Percentiles rank a stretch among this genome's conserved stretches.
Evolutionary conservation across 179 eudicot genomes (phyloP).

Genomic region (Vitellaria paradoxa): DNA sequence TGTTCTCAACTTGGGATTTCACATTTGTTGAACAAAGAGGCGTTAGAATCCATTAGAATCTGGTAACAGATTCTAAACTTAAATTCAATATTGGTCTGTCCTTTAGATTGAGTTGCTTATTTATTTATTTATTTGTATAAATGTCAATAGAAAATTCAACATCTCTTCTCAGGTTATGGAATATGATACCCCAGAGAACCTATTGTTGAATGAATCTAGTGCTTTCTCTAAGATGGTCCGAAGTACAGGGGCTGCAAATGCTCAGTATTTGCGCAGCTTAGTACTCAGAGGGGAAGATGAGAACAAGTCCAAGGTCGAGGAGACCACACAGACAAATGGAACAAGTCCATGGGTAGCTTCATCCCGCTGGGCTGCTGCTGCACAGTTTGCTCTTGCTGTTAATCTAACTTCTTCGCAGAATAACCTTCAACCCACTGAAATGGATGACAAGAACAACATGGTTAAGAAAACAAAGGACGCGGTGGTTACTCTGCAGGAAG

Average conservation of each 20-base stretch:
- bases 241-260: conserved; percentile 88
- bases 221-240: conserved; percentile 60
- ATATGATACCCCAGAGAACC: conserved; percentile 27
- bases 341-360: conserved; percentile 52
- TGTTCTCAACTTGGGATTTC: no score
- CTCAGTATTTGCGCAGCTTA: conserved; percentile 69
- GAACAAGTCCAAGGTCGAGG: conserved; percentile 29
- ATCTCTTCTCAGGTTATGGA: conserved; percentile 22
- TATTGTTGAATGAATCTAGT: conserved; percentile 23
- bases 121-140: background rate
- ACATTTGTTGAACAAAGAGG: no score
- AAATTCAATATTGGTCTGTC: background rate
- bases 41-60: no score
- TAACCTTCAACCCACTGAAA: conserved; percentile 51
- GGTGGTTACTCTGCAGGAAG: conserved; percentile 59
- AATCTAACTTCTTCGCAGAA: conserved; percentile 52
- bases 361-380: conserved; percentile 70
- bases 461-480: conserved; percentile 69
- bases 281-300: conserved; percentile 38
- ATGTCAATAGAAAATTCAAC: background rate
- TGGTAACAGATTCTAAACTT: background rate
- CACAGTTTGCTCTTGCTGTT: conserved; percentile 57
- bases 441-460: conserved; percentile 43
- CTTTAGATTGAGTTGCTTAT: background rate
- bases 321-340: conserved; percentile 32